Conservation (phyloP, 2,329 filamentous ascomycete species). For the Verticillium longisporum region DNA sequence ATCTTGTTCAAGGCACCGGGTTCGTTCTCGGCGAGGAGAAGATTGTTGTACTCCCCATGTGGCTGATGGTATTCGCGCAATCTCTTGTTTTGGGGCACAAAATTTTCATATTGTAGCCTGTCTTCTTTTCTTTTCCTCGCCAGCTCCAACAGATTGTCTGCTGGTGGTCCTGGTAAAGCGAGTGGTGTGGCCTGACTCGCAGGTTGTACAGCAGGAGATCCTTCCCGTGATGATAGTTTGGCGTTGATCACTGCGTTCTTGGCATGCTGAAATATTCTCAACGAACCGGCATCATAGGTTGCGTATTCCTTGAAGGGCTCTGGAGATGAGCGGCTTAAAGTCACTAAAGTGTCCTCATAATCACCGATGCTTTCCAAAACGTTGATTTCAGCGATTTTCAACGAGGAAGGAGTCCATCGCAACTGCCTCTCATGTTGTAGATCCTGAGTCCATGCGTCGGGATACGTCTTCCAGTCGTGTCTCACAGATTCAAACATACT, state of each 20-base stretch:
- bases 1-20: neutral
- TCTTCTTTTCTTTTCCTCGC: constrained; percentile 3
- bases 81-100: neutral
- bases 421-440: neutral
- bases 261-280: neutral
- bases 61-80: neutral
- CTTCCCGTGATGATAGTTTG: neutral
- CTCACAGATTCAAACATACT: constrained; percentile 14
- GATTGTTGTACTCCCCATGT: neutral
- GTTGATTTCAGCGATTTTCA: neutral
- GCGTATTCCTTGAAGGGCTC: neutral
- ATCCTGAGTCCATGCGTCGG: constrained; percentile 8
- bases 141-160: neutral
- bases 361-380: neutral
- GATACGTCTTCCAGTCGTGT: constrained; percentile 5
- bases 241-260: neutral
- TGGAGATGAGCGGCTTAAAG: neutral
- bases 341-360: neutral
- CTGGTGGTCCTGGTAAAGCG: neutral
- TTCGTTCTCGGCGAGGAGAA: constrained; percentile 3
- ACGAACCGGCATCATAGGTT: neutral
- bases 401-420: constrained; percentile 4
- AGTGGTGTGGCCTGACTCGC: neutral
- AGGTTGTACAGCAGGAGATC: neutral
- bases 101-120: neutral